A percentile compares a stretch with the other conserved stretches of the same genome.
These are phyloP conservation scores for Sequoiadendron giganteum DNA, from an alignment of 75 land plant genomes.

Conservation along the genomic window DNA sequence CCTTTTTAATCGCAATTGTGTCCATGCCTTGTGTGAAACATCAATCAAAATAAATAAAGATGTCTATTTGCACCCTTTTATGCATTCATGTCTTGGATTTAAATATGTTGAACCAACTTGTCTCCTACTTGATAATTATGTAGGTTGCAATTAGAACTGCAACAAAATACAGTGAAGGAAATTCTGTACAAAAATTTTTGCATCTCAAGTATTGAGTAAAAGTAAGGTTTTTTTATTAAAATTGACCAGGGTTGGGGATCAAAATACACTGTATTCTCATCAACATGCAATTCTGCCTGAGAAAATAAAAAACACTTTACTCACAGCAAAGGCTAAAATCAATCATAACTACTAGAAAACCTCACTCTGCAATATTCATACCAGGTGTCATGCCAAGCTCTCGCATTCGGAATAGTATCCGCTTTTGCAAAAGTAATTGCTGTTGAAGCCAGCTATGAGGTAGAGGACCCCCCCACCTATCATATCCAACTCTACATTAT, in stretches of 20 bases:
- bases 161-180: background rate
- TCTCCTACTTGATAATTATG: background rate
- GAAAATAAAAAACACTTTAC: background rate
- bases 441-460: constrained; percentile 79
- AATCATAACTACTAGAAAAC: background rate
- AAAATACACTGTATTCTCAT: background rate
- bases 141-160: background rate
- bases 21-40: background rate
- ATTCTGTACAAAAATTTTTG: background rate
- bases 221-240: background rate
- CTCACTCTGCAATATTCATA: constrained; percentile 18
- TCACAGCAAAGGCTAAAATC: background rate
- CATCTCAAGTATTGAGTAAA: background rate
- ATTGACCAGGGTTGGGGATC: background rate
- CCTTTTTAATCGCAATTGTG: background rate
- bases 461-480: constrained; percentile 98
- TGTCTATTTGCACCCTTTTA: background rate
- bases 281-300: background rate
- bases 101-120: background rate
- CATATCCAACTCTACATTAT: constrained; percentile 3
- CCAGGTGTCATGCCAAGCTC: constrained; percentile 99
- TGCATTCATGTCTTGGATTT: background rate
- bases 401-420: constrained; percentile 70
- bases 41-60: background rate
- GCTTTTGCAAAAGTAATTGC: constrained; percentile 74